Conservation (phyloP, 2,329 filamentous ascomycete species). For the Corniculantispora saksenae region DNA sequence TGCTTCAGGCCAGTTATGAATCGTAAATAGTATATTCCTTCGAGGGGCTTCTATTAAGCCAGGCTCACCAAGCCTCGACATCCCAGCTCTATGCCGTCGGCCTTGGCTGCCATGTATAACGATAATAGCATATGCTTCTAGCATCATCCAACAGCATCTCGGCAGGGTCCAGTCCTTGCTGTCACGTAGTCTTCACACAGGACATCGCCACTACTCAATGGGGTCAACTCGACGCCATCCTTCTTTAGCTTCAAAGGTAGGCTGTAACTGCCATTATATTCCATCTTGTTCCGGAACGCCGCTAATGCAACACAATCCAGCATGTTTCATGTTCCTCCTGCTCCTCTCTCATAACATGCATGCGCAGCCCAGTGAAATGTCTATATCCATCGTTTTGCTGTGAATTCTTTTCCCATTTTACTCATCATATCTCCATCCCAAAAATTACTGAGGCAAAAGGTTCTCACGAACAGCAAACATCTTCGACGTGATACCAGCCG, state of each 20-base stretch:
- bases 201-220: not conserved
- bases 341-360: slow-evolving; percentile 3
- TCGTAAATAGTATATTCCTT: not conserved
- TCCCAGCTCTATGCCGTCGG: not conserved
- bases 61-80: not conserved
- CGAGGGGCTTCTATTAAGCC: not conserved
- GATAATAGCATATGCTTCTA: not conserved
- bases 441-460: slow-evolving; percentile 56
- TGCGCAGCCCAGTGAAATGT: slow-evolving; percentile 2
- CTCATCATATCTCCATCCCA: not conserved
- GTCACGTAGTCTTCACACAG: not conserved
- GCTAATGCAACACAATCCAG: slow-evolving; percentile 42
- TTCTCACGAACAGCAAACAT: slow-evolving; percentile 93
- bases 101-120: not conserved
- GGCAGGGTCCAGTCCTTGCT: not conserved
- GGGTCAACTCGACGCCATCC: not conserved
- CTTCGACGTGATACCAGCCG: slow-evolving; percentile 87
- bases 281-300: slow-evolving; percentile 43
- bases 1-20: not conserved
- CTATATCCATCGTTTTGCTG: slow-evolving; percentile 2
- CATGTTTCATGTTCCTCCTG: slow-evolving; percentile 7
- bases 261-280: slow-evolving; percentile 39
- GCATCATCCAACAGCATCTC: not conserved
- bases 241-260: slow-evolving; percentile 34
- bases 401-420: not conserved